A percentile compares a stretch with the other conserved stretches of the same genome.
These are phyloP conservation scores for Pythium volutum DNA, from an alignment of 352 stramenopile species.

Conservation along the genomic window DNA sequence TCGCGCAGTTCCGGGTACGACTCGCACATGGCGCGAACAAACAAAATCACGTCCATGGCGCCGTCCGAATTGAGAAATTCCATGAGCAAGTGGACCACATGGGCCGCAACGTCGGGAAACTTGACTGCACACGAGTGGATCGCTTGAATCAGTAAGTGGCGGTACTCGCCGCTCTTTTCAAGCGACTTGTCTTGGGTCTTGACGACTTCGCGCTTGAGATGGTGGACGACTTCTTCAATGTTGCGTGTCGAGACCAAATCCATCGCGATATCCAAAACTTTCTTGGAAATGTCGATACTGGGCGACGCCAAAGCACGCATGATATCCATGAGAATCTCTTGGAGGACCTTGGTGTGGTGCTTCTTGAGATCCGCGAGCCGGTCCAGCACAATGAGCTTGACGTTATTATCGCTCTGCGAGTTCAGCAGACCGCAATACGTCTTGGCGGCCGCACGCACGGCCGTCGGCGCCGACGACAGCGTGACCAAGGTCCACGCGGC, in stretches of 20 bases:
- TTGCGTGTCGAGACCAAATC: constrained; percentile 97
- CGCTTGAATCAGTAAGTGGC: constrained; percentile 96
- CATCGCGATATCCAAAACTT: constrained; percentile 98
- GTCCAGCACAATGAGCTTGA: constrained; percentile 99
- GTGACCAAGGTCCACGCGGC: constrained; percentile 98
- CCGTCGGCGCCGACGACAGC: constrained; percentile 97
- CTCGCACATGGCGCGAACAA: constrained; percentile 98
- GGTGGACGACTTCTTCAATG: constrained; percentile 95
- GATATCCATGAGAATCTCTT: constrained; percentile 99
- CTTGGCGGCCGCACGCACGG: constrained; percentile 95
- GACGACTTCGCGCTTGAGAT: constrained; percentile 90
- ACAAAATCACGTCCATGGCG: constrained; percentile 98
- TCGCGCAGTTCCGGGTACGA: constrained; percentile 93
- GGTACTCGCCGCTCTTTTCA: constrained; percentile 96
- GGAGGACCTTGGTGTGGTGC: constrained; percentile 95
- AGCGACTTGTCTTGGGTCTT: constrained; percentile 88
- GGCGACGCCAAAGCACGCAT: constrained; percentile 95
- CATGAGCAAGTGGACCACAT: constrained; percentile 98
- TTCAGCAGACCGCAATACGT: constrained; percentile 98
- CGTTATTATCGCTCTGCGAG: constrained; percentile 99
- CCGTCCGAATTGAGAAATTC: constrained; percentile 97
- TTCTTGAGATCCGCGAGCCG: constrained; percentile 97
- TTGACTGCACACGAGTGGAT: constrained; percentile 98
- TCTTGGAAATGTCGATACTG: constrained; percentile 98
- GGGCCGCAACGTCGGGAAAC: constrained; percentile 97